phyloP scores from a whole-genome alignment of 768 basidiomycete species.

The Termitomyces heimii region DNA sequence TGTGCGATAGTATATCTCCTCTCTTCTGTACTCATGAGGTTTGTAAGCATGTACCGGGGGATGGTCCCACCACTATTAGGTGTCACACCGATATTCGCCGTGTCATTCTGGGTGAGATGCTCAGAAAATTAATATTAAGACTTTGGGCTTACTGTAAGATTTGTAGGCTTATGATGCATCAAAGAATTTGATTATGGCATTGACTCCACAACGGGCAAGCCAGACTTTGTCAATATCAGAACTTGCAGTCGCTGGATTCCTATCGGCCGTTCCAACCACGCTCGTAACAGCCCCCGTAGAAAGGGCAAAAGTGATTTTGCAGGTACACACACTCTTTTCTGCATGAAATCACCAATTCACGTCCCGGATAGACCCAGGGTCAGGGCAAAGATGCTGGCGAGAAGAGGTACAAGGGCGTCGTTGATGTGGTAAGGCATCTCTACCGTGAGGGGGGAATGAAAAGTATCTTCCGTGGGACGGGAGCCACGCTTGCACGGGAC shows the following conservation, averaged over 20 bases:
- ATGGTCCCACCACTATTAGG: constrained; percentile 92
- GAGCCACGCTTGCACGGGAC: constrained; percentile 91
- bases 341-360: constrained; percentile 1
- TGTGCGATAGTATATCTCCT: constrained; percentile 11
- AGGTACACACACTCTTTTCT: constrained; percentile 39
- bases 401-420: constrained; percentile 81
- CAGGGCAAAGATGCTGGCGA: constrained; percentile 51
- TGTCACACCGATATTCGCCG: constrained; percentile 96
- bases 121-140: constrained; percentile 4
- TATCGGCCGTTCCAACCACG: constrained; percentile 90
- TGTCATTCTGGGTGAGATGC: constrained; percentile 88
- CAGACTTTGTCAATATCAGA: constrained; percentile 65
- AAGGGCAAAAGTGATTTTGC: constrained; percentile 91
- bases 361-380: constrained; percentile 67
- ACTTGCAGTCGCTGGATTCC: constrained; percentile 88
- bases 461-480: constrained; percentile 89
- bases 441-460: constrained; percentile 91
- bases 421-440: constrained; percentile 85
- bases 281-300: constrained; percentile 94
- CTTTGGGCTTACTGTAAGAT: neutral
- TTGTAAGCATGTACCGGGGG: constrained; percentile 74
- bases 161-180: constrained; percentile 87
- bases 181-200: constrained; percentile 73
- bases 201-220: constrained; percentile 73
- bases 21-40: neutral